Percentiles rank a stretch among this genome's conserved stretches.
Conservation (phyloP, 139 green algal species). For the Coelastrella sp. region DNA sequence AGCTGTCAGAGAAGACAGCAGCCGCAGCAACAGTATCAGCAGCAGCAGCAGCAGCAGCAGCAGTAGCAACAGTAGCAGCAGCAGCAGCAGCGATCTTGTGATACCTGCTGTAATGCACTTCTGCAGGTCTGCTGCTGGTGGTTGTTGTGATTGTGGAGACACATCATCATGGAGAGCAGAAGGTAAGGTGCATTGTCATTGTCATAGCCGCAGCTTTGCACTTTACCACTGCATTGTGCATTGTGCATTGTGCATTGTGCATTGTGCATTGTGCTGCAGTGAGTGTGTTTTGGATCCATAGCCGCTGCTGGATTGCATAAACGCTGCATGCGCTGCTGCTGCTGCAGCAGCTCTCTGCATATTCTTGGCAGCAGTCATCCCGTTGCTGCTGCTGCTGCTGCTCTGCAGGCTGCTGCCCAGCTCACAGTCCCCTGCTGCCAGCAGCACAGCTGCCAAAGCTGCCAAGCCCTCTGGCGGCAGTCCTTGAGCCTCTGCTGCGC, state of each 20-base stretch:
- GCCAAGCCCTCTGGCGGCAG: background rate
- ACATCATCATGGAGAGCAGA: conserved; percentile 59
- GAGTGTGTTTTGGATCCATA: no score
- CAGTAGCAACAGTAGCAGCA: background rate
- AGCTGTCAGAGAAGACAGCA: background rate
- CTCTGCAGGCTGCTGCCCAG: conserved; percentile 31
- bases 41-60: background rate
- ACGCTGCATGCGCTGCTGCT: no score
- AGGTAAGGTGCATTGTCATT: conserved; percentile 46
- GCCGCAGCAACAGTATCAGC: background rate
- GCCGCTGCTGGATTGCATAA: no score
- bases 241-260: no score
- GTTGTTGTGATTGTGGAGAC: conserved; percentile 86
- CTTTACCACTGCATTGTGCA: no score
- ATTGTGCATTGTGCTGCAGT: no score
- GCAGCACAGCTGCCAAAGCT: conserved; percentile 16
- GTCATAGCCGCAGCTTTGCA: no score
- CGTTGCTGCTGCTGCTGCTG: conserved; percentile 27
- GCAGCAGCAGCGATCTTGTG: background rate
- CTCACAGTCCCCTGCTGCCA: conserved; percentile 29
- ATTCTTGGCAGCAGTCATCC: no score
- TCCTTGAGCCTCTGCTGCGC: conserved; percentile 26
- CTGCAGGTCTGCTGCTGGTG: conserved; percentile 65
- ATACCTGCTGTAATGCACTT: background rate
- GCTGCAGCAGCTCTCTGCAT: no score